phyloP scores from a whole-genome alignment of 2,329 filamentous ascomycete genomes.

The Furcasterigmium furcatum region DNA sequence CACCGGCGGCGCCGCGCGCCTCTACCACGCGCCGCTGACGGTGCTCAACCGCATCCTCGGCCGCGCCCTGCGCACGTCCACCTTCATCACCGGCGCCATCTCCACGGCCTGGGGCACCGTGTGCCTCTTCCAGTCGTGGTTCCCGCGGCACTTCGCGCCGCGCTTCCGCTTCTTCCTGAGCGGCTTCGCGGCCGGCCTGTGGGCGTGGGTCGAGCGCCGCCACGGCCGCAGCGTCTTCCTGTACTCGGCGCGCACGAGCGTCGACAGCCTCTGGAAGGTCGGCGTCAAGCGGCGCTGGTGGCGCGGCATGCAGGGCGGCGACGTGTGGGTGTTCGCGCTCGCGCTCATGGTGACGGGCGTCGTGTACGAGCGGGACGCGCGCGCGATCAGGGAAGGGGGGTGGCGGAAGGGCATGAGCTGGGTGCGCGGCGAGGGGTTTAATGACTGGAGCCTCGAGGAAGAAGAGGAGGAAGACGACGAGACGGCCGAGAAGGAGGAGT shows the following conservation, averaged over 20 bases:
- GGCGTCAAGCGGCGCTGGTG: conserved; percentile 90
- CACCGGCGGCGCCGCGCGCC: conserved; percentile 56
- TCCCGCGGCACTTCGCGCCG: conserved; percentile 72
- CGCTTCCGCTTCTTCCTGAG: conserved; percentile 88
- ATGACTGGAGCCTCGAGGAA: conserved; percentile 59
- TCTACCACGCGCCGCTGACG: conserved; percentile 67
- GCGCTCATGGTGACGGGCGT: conserved; percentile 76
- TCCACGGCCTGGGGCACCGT: conserved; percentile 85
- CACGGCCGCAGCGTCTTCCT: conserved; percentile 68
- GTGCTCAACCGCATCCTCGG: conserved; percentile 65
- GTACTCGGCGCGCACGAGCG: conserved; percentile 72
- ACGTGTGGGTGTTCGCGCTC: conserved; percentile 78
- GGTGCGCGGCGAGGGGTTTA: conserved; percentile 72
- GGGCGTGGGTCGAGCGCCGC: conserved; percentile 72
- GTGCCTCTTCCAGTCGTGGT: conserved; percentile 79
- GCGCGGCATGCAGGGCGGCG: conserved; percentile 76
- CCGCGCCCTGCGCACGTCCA: conserved; percentile 68
- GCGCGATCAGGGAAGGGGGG: conserved; percentile 62
- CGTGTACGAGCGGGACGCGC: conserved; percentile 70
- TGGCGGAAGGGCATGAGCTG: conserved; percentile 73
- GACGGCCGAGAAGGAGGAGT: conserved; percentile 21
- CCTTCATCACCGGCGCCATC: conserved; percentile 79
- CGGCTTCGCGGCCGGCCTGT: conserved; percentile 80
- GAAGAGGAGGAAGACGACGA: conserved; percentile 35
- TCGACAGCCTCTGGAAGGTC: conserved; percentile 88